Evolutionary conservation across 805 yeast genomes (phyloP).

Genomic region (Limtongozyma cylindracea): DNA sequence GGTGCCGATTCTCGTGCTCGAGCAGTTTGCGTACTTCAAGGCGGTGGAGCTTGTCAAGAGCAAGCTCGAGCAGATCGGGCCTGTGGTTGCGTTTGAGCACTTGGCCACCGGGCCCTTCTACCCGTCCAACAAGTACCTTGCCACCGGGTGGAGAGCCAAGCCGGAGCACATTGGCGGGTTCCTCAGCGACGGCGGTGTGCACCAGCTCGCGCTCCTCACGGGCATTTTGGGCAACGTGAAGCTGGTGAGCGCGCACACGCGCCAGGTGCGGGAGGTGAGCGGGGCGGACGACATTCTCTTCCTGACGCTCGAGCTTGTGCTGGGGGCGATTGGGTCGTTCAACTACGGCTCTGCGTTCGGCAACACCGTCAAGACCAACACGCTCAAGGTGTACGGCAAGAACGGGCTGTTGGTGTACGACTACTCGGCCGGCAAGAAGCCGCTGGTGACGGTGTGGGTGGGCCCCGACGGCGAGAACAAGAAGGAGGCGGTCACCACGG

Average conservation of each 20-base stretch:
- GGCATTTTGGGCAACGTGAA: conserved; percentile 56
- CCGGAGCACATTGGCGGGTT: conserved; percentile 90
- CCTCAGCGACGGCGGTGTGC: conserved; percentile 91
- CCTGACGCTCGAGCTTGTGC: conserved; percentile 34
- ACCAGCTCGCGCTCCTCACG: conserved; percentile 72
- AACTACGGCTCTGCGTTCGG: conserved; percentile 78
- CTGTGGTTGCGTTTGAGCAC: conserved; percentile 14
- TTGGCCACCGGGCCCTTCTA: conserved; percentile 53
- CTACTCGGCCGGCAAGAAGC: conserved; percentile 17
- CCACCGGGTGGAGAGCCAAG: conserved; percentile 66
- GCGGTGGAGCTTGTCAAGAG: conserved; percentile 11
- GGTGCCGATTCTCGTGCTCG: conserved; percentile 53
- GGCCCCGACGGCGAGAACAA: conserved; percentile 13
- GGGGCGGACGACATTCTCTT: conserved; percentile 69
- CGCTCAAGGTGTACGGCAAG: conserved; percentile 51
- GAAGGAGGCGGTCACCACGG: conserved; percentile 20
- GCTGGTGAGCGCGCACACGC: conserved; percentile 50
- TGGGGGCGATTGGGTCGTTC: conserved; percentile 58
- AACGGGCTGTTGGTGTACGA: conserved; percentile 54
- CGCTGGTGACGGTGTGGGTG: conserved; percentile 11
- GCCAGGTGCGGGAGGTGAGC: conserved; percentile 48
- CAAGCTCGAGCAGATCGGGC: background rate
- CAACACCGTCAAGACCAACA: conserved; percentile 43
- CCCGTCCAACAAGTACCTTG: conserved; percentile 27
- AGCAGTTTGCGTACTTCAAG: conserved; percentile 62